Base-by-base conservation (phyloP, 176 grass and related monocot species). In the Aechmea fasciata region DNA sequence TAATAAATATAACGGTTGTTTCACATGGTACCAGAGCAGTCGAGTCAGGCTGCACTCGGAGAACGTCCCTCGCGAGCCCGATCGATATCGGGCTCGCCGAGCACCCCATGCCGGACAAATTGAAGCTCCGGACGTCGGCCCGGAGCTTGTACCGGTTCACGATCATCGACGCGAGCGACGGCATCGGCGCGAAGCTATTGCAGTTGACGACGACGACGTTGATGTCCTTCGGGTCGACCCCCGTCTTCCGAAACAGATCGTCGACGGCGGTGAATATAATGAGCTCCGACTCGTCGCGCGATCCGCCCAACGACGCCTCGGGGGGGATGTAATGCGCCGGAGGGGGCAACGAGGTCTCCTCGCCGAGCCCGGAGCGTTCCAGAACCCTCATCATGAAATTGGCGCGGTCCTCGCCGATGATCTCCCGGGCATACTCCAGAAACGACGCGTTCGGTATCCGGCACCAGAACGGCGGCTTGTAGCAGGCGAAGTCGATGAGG, bases 121-220 rank as follows among this genome's bases (percentile, higher is more conserved):
- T 51, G 17, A 51, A 69, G 10, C 18, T 51, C 47, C 19, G 47
- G 3, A 69, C 47, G 67, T 69, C 67, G 29, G 11, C n/a, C 19
- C 49, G 47, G 6, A 69, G 47, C 14, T 51, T 69, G 67, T 69
- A 69, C 17, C 47, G 47, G 47, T 69, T 69, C 18, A 69, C 48
- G 18, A 69, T 11, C 18, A 49, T 15, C 17, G 49, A 11, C 10
- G 67, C 9, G 17, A 69, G 67, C 18, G 67, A 69, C 7, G 67
- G 67, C 2, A 11, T 12, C 3, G 67, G 47, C 14, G 48, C n/a
- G 15, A 69, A 50, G 29, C 41, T 50, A 10, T 19, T 20, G 48
- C 47, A 49, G 49, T 69, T 69, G 13, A 69, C 67, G 4, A 69
- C 49, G 3, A 69, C 7, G 17, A 69, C 17, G 47, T 69, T 17